Percentiles rank a stretch among this genome's conserved stretches.
Conservation (phyloP, 1,284 basidiomycete genomes). For the Austropuccinia psidii region DNA sequence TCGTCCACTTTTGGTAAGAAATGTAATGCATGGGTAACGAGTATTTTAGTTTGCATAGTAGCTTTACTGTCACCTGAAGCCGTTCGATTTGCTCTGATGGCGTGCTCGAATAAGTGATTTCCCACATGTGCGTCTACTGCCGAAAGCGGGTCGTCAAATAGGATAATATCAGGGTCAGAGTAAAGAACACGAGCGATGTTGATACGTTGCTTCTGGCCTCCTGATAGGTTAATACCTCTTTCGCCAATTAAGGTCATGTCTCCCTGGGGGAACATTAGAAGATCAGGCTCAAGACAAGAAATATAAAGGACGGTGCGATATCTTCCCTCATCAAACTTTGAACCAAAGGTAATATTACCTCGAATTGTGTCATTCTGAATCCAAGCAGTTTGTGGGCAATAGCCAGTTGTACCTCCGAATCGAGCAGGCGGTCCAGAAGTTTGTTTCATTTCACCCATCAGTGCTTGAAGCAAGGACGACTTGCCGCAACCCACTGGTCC, state of each 20-base stretch:
- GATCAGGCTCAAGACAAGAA: conserved; percentile 69
- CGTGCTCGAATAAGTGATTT: conserved; percentile 70
- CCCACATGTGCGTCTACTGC: conserved; percentile 88
- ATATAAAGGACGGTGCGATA: conserved; percentile 68
- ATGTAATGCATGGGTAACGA: conserved; percentile 17
- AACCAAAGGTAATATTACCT: conserved; percentile 86
- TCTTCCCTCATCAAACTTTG: conserved; percentile 68
- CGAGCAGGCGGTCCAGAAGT: not conserved
- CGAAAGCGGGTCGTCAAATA: conserved; percentile 83
- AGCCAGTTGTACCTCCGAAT: conserved; percentile 53
- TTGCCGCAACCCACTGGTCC: conserved; percentile 88
- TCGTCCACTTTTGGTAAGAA: conserved; percentile 46
- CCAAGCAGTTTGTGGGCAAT: conserved; percentile 71
- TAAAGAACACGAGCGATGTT: conserved; percentile 67
- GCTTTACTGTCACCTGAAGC: not conserved
- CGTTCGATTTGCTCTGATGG: conserved; percentile 58
- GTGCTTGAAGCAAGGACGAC: conserved; percentile 46
- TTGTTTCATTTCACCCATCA: conserved; percentile 17
- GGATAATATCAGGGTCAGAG: conserved; percentile 71
- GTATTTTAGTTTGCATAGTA: not conserved
- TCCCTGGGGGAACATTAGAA: conserved; percentile 85
- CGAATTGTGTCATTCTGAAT: conserved; percentile 85
- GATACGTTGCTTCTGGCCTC: conserved; percentile 86
- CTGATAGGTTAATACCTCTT: conserved; percentile 56
- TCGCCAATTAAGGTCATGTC: conserved; percentile 88